Base-by-base conservation (phyloP, 345 rosid genomes). In the Viola odorata region DNA sequence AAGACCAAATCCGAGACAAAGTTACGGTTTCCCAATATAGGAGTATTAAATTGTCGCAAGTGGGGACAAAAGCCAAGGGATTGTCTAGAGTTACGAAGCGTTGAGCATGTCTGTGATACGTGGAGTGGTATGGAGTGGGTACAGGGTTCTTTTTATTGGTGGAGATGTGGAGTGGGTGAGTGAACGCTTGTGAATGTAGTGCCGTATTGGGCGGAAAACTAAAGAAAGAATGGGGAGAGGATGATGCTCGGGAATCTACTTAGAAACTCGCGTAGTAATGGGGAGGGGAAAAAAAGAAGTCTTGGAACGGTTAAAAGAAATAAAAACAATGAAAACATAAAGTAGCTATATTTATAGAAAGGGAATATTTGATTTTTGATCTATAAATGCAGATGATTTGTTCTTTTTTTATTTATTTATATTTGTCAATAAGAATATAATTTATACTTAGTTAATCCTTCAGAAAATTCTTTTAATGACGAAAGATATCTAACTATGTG, bases 181-280 rank as follows among this genome's bases (percentile, higher is more conserved):
- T 51, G 42, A 40, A 5, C 5, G 61, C 8, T 6, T 6, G 48
- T 40, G 0, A 50, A 47, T 3, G 2, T 13, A 62, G 51, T 6
- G 11, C 41, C 5, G 36, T 12, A 6, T n/a, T 36, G 2, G 0
- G 16, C 0, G 37, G n/a, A n/a, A 4, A 41, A 12, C 3, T 39
- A 13, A 37, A 11, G 32, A 23, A 23, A 23, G 32, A 23, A 5
- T 37, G 8, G 53, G 10, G 49, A 39, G 61, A 13, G 64, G 49
- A 56, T 40, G 57, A 64, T 57, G 14, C 62, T 0, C 8, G 40
- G 65, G 73, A 69, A 77, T 77, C 75, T 69, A 1, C 67, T 8
- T 38, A 50, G 74, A 60, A 71, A 71, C 71, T 76, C 7, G 70
- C 14, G 51, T 17, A 6, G 7, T 6, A n/a, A 12, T 17, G 50